Percentiles rank a stretch among this genome's conserved stretches.
Evolutionary conservation across 2,329 filamentous ascomycete species (phyloP).

Genomic region (Aspergillus clavatus): DNA sequence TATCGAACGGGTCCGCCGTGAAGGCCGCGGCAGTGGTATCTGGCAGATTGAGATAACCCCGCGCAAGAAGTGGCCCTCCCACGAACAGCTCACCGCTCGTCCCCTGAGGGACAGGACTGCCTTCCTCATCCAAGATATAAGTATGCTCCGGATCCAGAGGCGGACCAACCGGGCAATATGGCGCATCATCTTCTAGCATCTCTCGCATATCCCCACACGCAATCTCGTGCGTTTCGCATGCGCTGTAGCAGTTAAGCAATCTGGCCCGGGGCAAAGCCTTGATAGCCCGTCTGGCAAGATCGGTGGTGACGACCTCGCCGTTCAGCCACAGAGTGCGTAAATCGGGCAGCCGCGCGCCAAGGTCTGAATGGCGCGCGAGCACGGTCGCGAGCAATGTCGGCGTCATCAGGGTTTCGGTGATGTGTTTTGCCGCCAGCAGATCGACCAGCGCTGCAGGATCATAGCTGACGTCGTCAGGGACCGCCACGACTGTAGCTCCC

Average conservation of each 20-base stretch:
- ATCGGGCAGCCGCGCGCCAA: conserved; percentile 59
- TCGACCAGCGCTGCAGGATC: conserved; percentile 71
- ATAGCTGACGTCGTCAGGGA: conserved; percentile 72
- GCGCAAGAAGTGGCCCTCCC: conserved; percentile 67
- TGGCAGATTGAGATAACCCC: conserved; percentile 74
- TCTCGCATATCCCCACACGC: conserved; percentile 69
- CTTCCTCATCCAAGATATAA: conserved; percentile 68
- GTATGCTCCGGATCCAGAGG: conserved; percentile 63
- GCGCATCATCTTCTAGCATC: conserved; percentile 59
- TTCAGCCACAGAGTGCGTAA: conserved; percentile 73
- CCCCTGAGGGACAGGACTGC: conserved; percentile 59
- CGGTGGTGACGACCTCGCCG: conserved; percentile 75
- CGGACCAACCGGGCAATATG: conserved; percentile 69
- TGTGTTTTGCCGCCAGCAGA: conserved; percentile 58
- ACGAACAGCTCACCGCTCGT: conserved; percentile 68
- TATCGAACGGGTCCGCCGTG: conserved; percentile 59
- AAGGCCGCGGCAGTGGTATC: conserved; percentile 73
- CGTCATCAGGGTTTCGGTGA: conserved; percentile 80
- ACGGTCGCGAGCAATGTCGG: conserved; percentile 73
- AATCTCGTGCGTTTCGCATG: conserved; percentile 76
- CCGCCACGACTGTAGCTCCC: conserved; percentile 69
- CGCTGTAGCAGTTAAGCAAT: conserved; percentile 75
- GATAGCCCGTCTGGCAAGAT: conserved; percentile 64
- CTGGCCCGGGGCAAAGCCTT: conserved; percentile 64
- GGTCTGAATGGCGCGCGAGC: conserved; percentile 62